These are phyloP conservation scores for Coniella vitis DNA, from an alignment of 2,329 filamentous ascomycete genomes.

Conservation along the genomic window DNA sequence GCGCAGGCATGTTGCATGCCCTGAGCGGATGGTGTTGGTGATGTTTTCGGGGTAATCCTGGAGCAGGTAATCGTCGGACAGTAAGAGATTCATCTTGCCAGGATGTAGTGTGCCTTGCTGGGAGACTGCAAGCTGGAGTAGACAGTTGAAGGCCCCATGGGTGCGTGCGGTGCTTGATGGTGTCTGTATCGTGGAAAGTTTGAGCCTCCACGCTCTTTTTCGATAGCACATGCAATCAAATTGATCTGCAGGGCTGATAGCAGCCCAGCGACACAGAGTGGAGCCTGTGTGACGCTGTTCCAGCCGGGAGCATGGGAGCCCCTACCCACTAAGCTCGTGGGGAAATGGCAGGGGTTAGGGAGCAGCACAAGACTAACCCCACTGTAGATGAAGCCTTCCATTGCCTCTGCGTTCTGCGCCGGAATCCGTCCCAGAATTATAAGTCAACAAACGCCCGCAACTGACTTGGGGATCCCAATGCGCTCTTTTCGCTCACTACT, in stretches of 20 bases:
- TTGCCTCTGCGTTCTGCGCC: neutral
- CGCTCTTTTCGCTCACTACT: neutral
- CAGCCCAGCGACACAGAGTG: neutral
- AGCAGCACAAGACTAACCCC: neutral
- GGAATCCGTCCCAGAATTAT: neutral
- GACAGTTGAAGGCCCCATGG: neutral
- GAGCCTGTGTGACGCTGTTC: slow-evolving; percentile 4
- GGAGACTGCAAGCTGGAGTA: neutral
- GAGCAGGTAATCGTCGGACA: slow-evolving; percentile 57
- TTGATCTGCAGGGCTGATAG: slow-evolving; percentile 15
- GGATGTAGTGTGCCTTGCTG: neutral
- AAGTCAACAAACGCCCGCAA: neutral
- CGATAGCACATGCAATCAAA: neutral
- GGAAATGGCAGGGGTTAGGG: slow-evolving; percentile 4
- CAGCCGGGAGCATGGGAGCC: slow-evolving; percentile 2
- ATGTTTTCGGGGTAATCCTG: slow-evolving; percentile 88
- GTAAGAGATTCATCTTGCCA: slow-evolving; percentile 48
- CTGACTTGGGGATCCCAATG: too few species aligned
- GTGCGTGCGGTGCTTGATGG: too few species aligned
- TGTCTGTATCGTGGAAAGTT: neutral
- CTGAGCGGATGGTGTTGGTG: slow-evolving; percentile 74
- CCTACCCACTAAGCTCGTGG: slow-evolving; percentile 1
- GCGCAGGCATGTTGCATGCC: slow-evolving; percentile 61
- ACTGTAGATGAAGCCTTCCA: neutral
- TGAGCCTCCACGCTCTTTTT: neutral